These are phyloP conservation scores for Huntiella savannae DNA, from an alignment of 2,329 filamentous ascomycete species.

Conservation along the genomic window DNA sequence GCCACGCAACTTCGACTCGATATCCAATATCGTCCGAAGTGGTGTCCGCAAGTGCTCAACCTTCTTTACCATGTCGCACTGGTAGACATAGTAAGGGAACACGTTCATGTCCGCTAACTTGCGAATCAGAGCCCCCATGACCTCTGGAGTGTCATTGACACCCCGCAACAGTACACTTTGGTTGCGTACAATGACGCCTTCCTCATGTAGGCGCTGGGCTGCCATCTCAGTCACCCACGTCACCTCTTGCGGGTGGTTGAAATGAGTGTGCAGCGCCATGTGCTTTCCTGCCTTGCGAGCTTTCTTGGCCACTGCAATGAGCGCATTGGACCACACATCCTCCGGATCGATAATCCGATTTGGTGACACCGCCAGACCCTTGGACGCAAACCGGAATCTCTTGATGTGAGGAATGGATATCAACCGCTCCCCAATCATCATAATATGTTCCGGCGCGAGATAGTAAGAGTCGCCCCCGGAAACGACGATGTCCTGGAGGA, in stretches of 20 bases:
- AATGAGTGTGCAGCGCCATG: conserved; percentile 45
- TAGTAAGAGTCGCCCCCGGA: conserved; percentile 45
- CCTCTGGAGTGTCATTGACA: conserved; percentile 35
- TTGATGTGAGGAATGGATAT: conserved; percentile 37
- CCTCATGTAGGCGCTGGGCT: conserved; percentile 28
- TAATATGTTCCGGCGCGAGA: conserved; percentile 31
- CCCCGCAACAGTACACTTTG: conserved; percentile 40
- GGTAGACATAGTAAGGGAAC: conserved; percentile 46
- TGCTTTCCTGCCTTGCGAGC: conserved; percentile 36
- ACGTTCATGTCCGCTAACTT: conserved; percentile 36
- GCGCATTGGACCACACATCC: conserved; percentile 33
- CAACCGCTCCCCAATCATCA: conserved; percentile 33
- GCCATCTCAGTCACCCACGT: conserved; percentile 38
- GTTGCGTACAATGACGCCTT: conserved; percentile 24
- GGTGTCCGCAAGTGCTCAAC: conserved; percentile 45
- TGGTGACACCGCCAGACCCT: conserved; percentile 40
- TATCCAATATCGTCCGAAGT: conserved; percentile 35
- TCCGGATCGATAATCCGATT: conserved; percentile 31
- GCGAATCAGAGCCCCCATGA: conserved; percentile 34
- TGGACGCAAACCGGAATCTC: conserved; percentile 41
- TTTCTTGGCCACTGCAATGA: conserved; percentile 30
- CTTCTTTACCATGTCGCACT: conserved; percentile 41
- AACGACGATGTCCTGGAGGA: conserved; percentile 38
- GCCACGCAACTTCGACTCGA: conserved; percentile 39
- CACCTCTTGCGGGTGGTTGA: conserved; percentile 43